Evolutionary conservation across 805 yeast genomes (phyloP).

Genomic region (Myxozyma sirexii): DNA sequence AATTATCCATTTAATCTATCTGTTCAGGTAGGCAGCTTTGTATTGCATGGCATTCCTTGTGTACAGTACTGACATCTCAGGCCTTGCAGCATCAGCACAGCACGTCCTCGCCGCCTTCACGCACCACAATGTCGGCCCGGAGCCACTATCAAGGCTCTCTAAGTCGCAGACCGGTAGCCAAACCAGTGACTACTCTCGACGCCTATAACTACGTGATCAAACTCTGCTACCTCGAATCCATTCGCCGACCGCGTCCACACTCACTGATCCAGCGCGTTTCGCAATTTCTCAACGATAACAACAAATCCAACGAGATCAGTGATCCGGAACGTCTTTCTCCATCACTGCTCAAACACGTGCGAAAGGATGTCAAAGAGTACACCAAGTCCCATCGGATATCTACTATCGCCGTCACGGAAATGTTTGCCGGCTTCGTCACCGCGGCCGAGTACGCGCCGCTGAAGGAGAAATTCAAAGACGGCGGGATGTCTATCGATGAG

Average conservation of each 20-base stretch:
- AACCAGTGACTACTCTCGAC: constrained; percentile 8
- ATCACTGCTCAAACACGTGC: constrained; percentile 6
- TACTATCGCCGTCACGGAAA: constrained; percentile 1
- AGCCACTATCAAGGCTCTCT: not conserved
- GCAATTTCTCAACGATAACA: constrained; percentile 3
- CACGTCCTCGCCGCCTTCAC: not conserved
- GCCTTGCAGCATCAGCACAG: not conserved
- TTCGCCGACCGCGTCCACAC: constrained; percentile 12
- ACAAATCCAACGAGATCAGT: not conserved
- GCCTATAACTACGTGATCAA: constrained; percentile 19
- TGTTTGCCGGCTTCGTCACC: constrained; percentile 10
- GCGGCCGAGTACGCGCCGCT: constrained; percentile 3
- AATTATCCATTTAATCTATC: too few relatives aligned
- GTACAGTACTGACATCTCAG: too few relatives aligned
- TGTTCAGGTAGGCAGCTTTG: not conserved
- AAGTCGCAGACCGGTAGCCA: constrained; percentile 17
- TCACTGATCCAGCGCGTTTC: constrained; percentile 1
- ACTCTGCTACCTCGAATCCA: constrained; percentile 17
- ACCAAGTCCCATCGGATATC: not conserved
- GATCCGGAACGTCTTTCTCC: constrained; percentile 1
- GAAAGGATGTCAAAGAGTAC: constrained; percentile 18
- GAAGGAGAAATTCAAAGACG: constrained; percentile 15
- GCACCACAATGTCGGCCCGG: not conserved
- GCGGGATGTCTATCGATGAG: constrained; percentile 11
- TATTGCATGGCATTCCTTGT: not conserved